Evolutionary conservation across 371 early-diverging fungal genomes (phyloP), one percentile per base, ranked within the genome.

Genomic region (Mucor plumbeus): DNA sequence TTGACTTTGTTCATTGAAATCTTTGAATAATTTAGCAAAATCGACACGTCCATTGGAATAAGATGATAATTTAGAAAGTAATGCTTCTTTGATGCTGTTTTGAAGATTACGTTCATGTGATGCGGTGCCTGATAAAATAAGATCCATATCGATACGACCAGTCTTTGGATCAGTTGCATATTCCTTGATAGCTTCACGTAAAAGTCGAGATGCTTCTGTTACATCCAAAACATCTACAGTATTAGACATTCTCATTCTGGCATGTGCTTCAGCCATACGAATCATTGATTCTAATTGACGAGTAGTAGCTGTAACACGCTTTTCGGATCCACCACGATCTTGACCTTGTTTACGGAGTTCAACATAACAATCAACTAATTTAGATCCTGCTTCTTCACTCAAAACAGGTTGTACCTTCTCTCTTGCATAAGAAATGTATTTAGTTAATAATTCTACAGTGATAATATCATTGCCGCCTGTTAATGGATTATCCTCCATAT

Each of bases 201-300:
- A 91, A 63, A 99, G 75, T 33, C 91, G 82, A 35, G 89, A 84
- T 0, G 98, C 97, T 78, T 95, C 96, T 14, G 80, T 70, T 0
- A 97, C 98, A 78, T 98, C 99, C 19, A 63, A 59, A 9, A 80
- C 75, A 21, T 94, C 92, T 0, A 98, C 97, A 0, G 74, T 70
- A 4, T 69, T 33, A 8, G 92, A 90, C 31, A 97, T 75, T 38
- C 95, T 86, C 96, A 99, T 94, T 70, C 90, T 88, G 62, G 99
- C 99, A 72, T 98, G 97, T 4, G 99, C 99, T 77, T 99, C 99
- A 19, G 98, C 84, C 76, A 99, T 88, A 56, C 99, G 93, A 71
- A 99, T 97, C 92, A 99, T 92, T 26, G 95, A 95, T 86, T 99
- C 99, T 38, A 99, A 86, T 82, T 99, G 99, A 63, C 99, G 89